A percentile compares a stretch with the other conserved stretches of the same genome.
Conservation (phyloP, 208 protist genomes). For the Lotmaria passim region DNA sequence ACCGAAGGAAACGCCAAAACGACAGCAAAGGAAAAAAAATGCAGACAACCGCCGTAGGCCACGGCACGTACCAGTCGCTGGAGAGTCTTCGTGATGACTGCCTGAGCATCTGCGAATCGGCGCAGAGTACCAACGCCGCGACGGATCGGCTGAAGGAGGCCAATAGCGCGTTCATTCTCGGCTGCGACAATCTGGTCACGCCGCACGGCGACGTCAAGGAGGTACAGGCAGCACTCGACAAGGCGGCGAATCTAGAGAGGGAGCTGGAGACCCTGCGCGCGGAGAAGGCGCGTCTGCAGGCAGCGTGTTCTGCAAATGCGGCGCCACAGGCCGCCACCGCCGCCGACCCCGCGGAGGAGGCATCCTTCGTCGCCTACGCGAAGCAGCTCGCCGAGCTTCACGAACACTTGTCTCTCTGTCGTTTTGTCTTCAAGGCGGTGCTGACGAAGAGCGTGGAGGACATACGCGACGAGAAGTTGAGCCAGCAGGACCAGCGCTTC, state of each 20-base stretch:
- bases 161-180: constrained; percentile 16
- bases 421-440: constrained; percentile 47
- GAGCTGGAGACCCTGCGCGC: constrained; percentile 37
- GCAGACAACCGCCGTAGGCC: constrained; percentile 10
- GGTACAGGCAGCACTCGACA: constrained; percentile 15
- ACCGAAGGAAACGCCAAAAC: not conserved
- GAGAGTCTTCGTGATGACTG: constrained; percentile 12
- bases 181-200: constrained; percentile 17
- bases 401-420: constrained; percentile 53
- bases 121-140: not conserved
- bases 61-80: constrained; percentile 18
- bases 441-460: constrained; percentile 47
- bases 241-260: constrained; percentile 9
- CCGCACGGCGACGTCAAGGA: constrained; percentile 22
- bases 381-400: constrained; percentile 61
- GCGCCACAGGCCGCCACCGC: not conserved
- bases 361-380: constrained; percentile 33
- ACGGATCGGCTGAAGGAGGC: constrained; percentile 21
- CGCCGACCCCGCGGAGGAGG: constrained; percentile 16
- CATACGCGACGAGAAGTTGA: constrained; percentile 54
- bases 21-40: constrained; percentile 5
- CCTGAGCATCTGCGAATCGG: not conserved
- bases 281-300: constrained; percentile 40
- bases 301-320: constrained; percentile 9
- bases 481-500: constrained; percentile 54